These are phyloP conservation scores for Gentiana dahurica DNA, from an alignment of 257 asterid species.

Conservation along the genomic window DNA sequence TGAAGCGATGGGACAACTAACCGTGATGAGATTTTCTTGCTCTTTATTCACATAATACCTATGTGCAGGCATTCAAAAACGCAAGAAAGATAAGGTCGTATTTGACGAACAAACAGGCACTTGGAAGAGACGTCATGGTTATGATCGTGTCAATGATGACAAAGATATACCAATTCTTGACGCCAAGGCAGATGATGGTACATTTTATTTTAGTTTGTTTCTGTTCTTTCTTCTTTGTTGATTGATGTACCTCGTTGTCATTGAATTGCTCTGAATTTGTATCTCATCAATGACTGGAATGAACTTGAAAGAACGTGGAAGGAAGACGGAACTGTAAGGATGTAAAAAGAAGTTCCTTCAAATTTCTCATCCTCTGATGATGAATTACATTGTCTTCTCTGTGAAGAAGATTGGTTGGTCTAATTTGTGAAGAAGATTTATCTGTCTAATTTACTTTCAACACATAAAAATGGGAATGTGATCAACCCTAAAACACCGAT, in stretches of 20 bases:
- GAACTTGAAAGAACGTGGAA: no score
- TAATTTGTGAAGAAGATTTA: no score
- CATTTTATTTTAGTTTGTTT: background rate
- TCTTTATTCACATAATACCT: slow-evolving; percentile 2
- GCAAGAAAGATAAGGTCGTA: slow-evolving; percentile 64
- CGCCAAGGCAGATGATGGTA: slow-evolving; percentile 91
- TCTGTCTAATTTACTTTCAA: no score
- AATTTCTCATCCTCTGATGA: no score
- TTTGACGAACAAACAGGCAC: slow-evolving; percentile 71
- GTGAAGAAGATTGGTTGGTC: no score
- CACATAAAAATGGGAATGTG: no score
- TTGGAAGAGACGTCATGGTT: slow-evolving; percentile 93
- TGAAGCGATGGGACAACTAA: background rate
- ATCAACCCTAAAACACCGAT: no score
- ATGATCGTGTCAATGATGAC: slow-evolving; percentile 86
- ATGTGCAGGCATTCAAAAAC: slow-evolving; percentile 58
- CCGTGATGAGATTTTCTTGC: background rate
- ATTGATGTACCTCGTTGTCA: background rate
- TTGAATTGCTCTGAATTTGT: background rate
- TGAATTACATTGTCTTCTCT: no score
- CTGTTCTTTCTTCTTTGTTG: background rate
- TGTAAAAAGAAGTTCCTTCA: no score
- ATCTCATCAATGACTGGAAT: no score
- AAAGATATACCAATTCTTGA: slow-evolving; percentile 82
- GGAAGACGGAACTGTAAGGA: no score